Conservation (phyloP, 2,329 filamentous ascomycete species). For the Xenosphaeropsis pyriputrescens region DNA sequence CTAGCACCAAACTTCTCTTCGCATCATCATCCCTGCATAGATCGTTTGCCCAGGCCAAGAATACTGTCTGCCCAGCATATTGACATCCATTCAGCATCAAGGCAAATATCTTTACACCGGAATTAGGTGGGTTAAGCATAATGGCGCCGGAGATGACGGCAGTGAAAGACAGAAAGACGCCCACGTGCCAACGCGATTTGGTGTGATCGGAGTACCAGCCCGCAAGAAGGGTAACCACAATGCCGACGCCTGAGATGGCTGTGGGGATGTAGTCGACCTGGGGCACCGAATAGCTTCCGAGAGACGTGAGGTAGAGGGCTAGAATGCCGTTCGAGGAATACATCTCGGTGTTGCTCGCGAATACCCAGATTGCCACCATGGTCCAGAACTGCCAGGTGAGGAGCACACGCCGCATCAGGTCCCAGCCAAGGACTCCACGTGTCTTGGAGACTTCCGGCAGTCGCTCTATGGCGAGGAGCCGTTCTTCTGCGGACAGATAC, state of each 20-base stretch:
- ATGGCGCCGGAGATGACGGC: slow-evolving; percentile 47
- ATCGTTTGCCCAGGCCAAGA: slow-evolving; percentile 66
- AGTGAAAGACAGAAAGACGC: slow-evolving; percentile 51
- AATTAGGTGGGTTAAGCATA: slow-evolving; percentile 32
- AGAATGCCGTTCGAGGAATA: slow-evolving; percentile 44
- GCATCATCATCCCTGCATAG: slow-evolving; percentile 49
- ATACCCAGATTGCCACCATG: slow-evolving; percentile 52
- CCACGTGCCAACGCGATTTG: slow-evolving; percentile 47
- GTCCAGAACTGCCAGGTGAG: slow-evolving; percentile 51
- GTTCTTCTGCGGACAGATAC: slow-evolving; percentile 24
- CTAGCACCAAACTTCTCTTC: slow-evolving; percentile 50
- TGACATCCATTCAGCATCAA: slow-evolving; percentile 57
- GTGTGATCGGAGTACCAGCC: slow-evolving; percentile 52
- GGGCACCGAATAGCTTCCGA: slow-evolving; percentile 27
- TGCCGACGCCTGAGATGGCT: slow-evolving; percentile 34
- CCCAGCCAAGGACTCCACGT: slow-evolving; percentile 26
- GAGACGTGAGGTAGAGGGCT: slow-evolving; percentile 32
- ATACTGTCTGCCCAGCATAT: slow-evolving; percentile 60
- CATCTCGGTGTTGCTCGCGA: slow-evolving; percentile 57
- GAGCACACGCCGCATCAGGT: slow-evolving; percentile 39
- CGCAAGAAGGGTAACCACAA: slow-evolving; percentile 46
- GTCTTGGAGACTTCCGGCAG: slow-evolving; percentile 26
- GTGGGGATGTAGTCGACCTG: slow-evolving; percentile 39
- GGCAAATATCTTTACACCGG: slow-evolving; percentile 36
- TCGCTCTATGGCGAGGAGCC: slow-evolving; percentile 25